Evolutionary conservation across 352 stramenopile species (phyloP).

Genomic region (Pythium pyrilobum): DNA sequence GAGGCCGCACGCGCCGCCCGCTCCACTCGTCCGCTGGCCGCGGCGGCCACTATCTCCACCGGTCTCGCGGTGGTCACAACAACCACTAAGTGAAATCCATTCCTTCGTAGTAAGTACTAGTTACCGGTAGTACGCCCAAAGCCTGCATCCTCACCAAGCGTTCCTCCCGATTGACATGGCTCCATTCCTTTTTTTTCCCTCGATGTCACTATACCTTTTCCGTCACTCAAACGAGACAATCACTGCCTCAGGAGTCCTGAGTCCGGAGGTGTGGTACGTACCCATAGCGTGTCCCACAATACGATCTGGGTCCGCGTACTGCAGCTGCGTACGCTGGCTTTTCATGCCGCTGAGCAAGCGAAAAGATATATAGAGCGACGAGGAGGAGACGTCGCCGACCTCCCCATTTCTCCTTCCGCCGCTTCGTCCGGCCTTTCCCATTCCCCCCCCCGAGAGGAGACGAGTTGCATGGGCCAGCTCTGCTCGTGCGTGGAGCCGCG

Average conservation of each 20-base stretch:
- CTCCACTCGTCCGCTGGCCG: slow-evolving; percentile 5
- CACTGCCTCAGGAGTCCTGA: not conserved
- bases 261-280: not conserved
- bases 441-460: not conserved
- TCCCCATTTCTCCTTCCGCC: no score
- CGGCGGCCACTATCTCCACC: slow-evolving; percentile 12
- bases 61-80: not conserved
- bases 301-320: slow-evolving; percentile 3
- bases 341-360: not conserved
- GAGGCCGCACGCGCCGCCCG: slow-evolving; percentile 8
- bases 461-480: slow-evolving; percentile 49
- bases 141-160: no score
- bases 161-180: no score
- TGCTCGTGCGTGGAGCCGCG: slow-evolving; percentile 71
- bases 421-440: not conserved
- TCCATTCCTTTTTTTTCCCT: no score
- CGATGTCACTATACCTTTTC: not conserved
- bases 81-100: no score
- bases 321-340: slow-evolving; percentile 3
- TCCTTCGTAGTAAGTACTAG: no score
- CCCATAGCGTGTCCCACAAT: slow-evolving; percentile 11
- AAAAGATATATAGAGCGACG: slow-evolving; percentile 2
- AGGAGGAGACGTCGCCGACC: no score
- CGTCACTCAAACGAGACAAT: slow-evolving; percentile 5
- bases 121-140: no score